These are phyloP conservation scores for Turritis glabra DNA, from an alignment of 345 rosid species.

Conservation along the genomic window DNA sequence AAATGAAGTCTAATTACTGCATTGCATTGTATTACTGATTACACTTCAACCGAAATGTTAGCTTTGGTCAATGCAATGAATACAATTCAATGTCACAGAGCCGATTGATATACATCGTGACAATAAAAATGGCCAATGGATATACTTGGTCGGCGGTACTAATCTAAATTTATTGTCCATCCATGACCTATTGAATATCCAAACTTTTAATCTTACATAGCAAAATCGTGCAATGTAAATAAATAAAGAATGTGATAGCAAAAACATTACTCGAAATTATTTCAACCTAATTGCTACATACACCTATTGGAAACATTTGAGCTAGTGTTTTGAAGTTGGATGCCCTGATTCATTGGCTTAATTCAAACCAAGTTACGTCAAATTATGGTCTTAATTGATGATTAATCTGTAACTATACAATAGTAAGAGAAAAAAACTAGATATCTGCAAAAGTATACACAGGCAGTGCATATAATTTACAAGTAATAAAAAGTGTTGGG, in stretches of 20 bases:
- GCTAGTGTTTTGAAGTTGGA: background rate
- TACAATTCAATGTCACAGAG: slow-evolving; percentile 10
- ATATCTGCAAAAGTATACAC: background rate
- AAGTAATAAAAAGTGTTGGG: slow-evolving; percentile 38
- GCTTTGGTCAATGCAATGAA: slow-evolving; percentile 6
- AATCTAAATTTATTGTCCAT: slow-evolving; percentile 16
- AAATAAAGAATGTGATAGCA: slow-evolving; percentile 1
- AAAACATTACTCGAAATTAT: background rate
- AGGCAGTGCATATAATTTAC: background rate
- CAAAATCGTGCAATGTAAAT: background rate
- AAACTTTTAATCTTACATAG: background rate
- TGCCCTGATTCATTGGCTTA: too few species aligned
- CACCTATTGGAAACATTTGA: background rate
- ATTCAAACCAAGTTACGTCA: background rate
- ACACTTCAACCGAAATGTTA: background rate
- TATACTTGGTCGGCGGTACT: slow-evolving; percentile 22
- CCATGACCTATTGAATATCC: background rate
- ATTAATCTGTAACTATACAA: too few species aligned
- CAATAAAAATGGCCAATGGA: slow-evolving; percentile 5
- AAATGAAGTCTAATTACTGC: background rate
- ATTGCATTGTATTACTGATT: background rate
- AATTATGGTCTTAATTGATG: too few species aligned
- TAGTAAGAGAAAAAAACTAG: too few species aligned
- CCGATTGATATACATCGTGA: background rate
- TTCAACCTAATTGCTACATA: background rate